Base-by-base conservation (phyloP, 129 eudicot genomes). In the Glebionis coronaria region DNA sequence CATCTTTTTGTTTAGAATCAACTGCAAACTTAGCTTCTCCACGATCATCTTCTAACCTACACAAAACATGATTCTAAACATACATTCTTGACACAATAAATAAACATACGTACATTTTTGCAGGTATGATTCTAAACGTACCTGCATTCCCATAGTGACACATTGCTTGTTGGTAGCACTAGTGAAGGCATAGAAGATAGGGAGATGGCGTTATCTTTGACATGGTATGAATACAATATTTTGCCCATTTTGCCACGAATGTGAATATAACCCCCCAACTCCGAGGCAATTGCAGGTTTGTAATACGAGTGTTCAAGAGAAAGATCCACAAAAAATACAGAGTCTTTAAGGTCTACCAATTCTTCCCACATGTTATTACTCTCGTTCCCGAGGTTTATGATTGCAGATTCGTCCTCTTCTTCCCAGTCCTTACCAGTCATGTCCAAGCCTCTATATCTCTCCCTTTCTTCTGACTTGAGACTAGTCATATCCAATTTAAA, bases 201-300 rank as follows among this genome's bases (percentile, higher is more conserved):
- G 16, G 70, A 58, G 44, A 61, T 9, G 40, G 56, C 61, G n/a
- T 56, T 42, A 60, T 76, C 80, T 44, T 58, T 31, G 11, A 75
- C 9, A 6, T 44, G 19, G 63, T 47, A 75, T 14, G 69, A 57
- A 51, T 57, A 23, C 60, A 52, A 9, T 18, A 44, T 49, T 45
- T 25, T 45, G 42, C 74, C 28, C 1, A 12, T 28, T 4, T 49
- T 3, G 9, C 29, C 29, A 12, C 29, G 42, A 58, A 67, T 25
- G 12, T 68, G 61, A 3, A 68, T 35, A 42, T 44, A 76, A 76
- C 49, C 58, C 16, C 80, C 80, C 19, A 14, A 23, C 4, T 21
- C 18, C 4, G 25, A 19, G 8, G 27, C 45, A 19, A 31, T 20
- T 27, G 51, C 67, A 59, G 23, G 71, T 28, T 16, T 63, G 38